Evolutionary conservation across 371 early-diverging fungal genomes (phyloP), one percentile per base, ranked within the genome.

Genomic region (Mucor mucedo): DNA sequence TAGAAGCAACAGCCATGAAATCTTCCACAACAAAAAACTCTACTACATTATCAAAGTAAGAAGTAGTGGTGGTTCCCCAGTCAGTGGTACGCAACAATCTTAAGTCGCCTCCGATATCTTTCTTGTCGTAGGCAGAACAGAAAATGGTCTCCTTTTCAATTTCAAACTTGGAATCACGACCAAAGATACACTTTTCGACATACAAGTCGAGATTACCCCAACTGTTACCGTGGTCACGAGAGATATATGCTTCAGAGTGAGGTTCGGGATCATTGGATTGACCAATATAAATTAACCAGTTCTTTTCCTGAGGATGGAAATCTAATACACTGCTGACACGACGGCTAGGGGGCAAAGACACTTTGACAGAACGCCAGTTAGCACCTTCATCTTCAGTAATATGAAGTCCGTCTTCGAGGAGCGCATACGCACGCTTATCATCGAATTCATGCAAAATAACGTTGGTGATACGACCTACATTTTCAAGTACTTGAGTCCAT

Each of bases 151-250:
- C 84, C 28, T 87, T 84, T 21, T 84, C 77, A 52, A 89, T 82
- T 16, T 79, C 69, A 33, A 91, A 91, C 48, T 84, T 70, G 28
- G 78, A 73, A 55, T 88, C 89, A 27, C 84, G 86, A 9, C 91
- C 93, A 85, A 94, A 98, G 39, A 89, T 83, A 76, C 97, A 97
- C 65, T 94, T 92, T 39, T 89, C 86, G 14, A 90, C 94, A 78
- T 91, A 94, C 9, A 92, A 88, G 21, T 91, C 89, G 33, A 98
- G 62, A 32, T 75, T 63, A 0, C 73, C 75, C 97, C 96, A 98
- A 21, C 63, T 70, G 35, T 75, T 68, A 27, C 96, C 96, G 63
- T 89, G 82, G 62, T 95, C 83, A 27, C 77, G 71, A 14, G 93
- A 88, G 48, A 87, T 75, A 66, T 80, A 93, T 11, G 84, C 85